Evolutionary conservation across 441 rosid species (phyloP), one percentile per base, ranked within the genome.

Genomic region (Erysimum cheiri): DNA sequence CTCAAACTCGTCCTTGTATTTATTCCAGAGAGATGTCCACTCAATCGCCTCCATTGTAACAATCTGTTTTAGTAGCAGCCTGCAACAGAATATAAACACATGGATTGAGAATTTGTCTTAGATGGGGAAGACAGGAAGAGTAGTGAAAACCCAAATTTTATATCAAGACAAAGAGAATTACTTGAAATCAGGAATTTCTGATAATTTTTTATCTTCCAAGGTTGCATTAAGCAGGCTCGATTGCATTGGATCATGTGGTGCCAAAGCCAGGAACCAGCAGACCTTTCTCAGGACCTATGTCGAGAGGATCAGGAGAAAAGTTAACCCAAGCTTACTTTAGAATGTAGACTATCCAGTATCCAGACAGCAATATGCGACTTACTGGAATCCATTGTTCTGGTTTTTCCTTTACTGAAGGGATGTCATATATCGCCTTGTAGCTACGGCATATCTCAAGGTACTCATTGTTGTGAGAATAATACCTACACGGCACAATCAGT

Each of bases 241-340:
- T 75, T 93, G 98, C 98, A 93, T 91, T 0, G 94, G 84, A 76
- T 87, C 91, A 63, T 93, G 91, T 48, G 97, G 96, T 39, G 98
- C 75, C 67, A 93, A 85, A 40, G 82, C 91, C 44, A 93, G 77
- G 74, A 80, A 91, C 98, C 98, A 93, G 77, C 98, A 87, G 63
- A 89, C 85, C 83, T 91, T 93, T 78, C 96, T 87, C 70, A 92
- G 78, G 48, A 90, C 84, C 99, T 87, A 71, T 72, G 70, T 9
- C 29, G 19, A 31, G 60, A 26, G 53, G 19, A 55, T 22, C 33
- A 5, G 3, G 10, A 11, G 28, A 56, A 35, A 29, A 35, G 8
- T 76, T 19, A 52, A 35, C 7, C 4, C 8, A 55, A 44, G 10
- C 55, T 19, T 15, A 52, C 2, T n/a, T 54, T 3, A 63, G 10